phyloP scores from a whole-genome alignment of 2,329 filamentous ascomycete species.

The Ophiognomonia clavigignenti-juglandacearum region DNA sequence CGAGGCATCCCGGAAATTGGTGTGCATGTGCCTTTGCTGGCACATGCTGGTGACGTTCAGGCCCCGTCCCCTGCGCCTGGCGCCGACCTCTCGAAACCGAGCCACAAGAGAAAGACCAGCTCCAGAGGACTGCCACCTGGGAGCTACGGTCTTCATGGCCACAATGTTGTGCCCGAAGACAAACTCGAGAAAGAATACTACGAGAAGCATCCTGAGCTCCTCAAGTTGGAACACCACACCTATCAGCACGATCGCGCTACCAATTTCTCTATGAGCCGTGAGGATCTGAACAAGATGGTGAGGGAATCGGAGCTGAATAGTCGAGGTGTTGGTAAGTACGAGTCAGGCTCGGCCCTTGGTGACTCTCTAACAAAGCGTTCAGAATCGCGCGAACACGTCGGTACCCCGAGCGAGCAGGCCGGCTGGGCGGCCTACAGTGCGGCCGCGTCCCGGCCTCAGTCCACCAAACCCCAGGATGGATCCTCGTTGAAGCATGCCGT shows the following conservation, averaged over 20 bases:
- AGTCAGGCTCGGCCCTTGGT: not conserved
- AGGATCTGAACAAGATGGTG: constrained; percentile 87
- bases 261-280: constrained; percentile 83
- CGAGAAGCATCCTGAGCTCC: constrained; percentile 80
- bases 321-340: constrained; percentile 43
- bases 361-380: constrained; percentile 25
- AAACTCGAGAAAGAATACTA: constrained; percentile 91
- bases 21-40: constrained; percentile 88
- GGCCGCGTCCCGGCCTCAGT: constrained; percentile 60
- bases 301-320: constrained; percentile 59
- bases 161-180: constrained; percentile 70
- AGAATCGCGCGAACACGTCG: constrained; percentile 61
- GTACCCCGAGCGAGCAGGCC: constrained; percentile 85
- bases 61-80: constrained; percentile 76
- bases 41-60: constrained; percentile 89
- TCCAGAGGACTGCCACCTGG: constrained; percentile 71
- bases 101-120: constrained; percentile 69
- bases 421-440: constrained; percentile 85
- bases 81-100: constrained; percentile 34
- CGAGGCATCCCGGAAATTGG: constrained; percentile 91
- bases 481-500: constrained; percentile 26
- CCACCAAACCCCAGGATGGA: constrained; percentile 30
- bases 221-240: constrained; percentile 65
- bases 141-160: constrained; percentile 89
- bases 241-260: constrained; percentile 51